phyloP scores from a whole-genome alignment of 2,329 filamentous ascomycete genomes.

The Xylariaceae sp. region DNA sequence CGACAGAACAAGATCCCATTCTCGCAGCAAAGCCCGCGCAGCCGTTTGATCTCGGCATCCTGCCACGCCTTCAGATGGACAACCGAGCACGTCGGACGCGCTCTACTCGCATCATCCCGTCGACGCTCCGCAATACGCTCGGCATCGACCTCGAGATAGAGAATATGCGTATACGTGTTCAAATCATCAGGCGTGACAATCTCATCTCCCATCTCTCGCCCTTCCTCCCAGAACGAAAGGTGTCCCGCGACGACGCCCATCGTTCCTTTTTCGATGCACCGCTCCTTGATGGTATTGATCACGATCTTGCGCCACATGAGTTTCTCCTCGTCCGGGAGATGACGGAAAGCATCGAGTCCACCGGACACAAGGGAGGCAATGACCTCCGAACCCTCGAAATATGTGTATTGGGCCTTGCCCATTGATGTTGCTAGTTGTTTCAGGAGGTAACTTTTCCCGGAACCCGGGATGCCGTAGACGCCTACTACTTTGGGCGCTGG shows the following conservation, averaged over 20 bases:
- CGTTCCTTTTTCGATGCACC: slow-evolving; percentile 33
- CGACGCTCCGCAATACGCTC: slow-evolving; percentile 36
- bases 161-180: slow-evolving; percentile 49
- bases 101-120: slow-evolving; percentile 34
- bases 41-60: slow-evolving; percentile 37
- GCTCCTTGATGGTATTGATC: slow-evolving; percentile 39
- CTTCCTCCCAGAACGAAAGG: slow-evolving; percentile 48
- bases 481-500: slow-evolving; percentile 18
- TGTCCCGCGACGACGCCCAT: slow-evolving; percentile 50
- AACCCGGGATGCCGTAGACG: slow-evolving; percentile 23
- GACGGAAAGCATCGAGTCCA: slow-evolving; percentile 45
- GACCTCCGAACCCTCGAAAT: slow-evolving; percentile 49
- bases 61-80: slow-evolving; percentile 45
- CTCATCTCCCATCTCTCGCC: slow-evolving; percentile 23
- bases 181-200: slow-evolving; percentile 44
- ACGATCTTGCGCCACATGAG: slow-evolving; percentile 37
- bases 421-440: slow-evolving; percentile 34
- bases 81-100: slow-evolving; percentile 32
- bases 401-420: slow-evolving; percentile 35
- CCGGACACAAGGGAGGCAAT: slow-evolving; percentile 41
- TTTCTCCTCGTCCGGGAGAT: slow-evolving; percentile 35
- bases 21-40: slow-evolving; percentile 41
- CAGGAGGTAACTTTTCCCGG: slow-evolving; percentile 29
- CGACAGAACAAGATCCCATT: slow-evolving; percentile 44
- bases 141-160: slow-evolving; percentile 47